These are phyloP conservation scores for Eremomyces bilateralis DNA, from an alignment of 495 filamentous ascomycete species.

Conservation along the genomic window DNA sequence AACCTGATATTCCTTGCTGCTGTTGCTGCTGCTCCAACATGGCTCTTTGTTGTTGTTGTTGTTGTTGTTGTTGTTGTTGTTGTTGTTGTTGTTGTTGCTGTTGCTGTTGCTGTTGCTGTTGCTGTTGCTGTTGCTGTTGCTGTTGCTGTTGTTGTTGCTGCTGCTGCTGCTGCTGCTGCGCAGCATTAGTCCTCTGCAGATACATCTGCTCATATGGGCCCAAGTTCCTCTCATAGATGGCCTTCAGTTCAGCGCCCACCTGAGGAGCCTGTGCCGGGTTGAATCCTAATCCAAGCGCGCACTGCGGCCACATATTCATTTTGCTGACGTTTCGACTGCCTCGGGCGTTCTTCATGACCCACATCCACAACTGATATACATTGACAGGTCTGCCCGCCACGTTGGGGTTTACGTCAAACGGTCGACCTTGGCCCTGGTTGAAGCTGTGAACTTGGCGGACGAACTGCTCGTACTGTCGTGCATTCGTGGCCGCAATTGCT, in stretches of 20 bases:
- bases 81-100: slow-evolving; percentile 13
- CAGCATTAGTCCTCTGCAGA: slow-evolving; percentile 15
- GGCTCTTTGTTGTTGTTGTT: slow-evolving; percentile 13
- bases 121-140: slow-evolving; percentile 21
- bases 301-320: slow-evolving; percentile 45
- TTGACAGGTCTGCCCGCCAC: slow-evolving; percentile 50
- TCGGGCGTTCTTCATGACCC: slow-evolving; percentile 51
- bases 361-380: slow-evolving; percentile 51
- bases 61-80: slow-evolving; percentile 7
- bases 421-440: slow-evolving; percentile 45
- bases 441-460: slow-evolving; percentile 49
- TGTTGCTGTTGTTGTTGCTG: slow-evolving; percentile 18
- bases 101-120: slow-evolving; percentile 13
- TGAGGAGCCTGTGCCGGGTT: slow-evolving; percentile 38
- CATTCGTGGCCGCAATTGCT: slow-evolving; percentile 3
- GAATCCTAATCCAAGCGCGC: slow-evolving; percentile 47
- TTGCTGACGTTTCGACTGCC: slow-evolving; percentile 55
- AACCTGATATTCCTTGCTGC: no score
- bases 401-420: slow-evolving; percentile 45
- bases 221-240: slow-evolving; percentile 54
- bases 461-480: slow-evolving; percentile 39
- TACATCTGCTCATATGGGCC: slow-evolving; percentile 40
- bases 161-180: slow-evolving; percentile 19
- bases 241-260: slow-evolving; percentile 44
- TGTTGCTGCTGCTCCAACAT: no score